These are phyloP conservation scores for Backusella morwellensis DNA, from an alignment of 192 early-diverging fungal species.

Conservation along the genomic window DNA sequence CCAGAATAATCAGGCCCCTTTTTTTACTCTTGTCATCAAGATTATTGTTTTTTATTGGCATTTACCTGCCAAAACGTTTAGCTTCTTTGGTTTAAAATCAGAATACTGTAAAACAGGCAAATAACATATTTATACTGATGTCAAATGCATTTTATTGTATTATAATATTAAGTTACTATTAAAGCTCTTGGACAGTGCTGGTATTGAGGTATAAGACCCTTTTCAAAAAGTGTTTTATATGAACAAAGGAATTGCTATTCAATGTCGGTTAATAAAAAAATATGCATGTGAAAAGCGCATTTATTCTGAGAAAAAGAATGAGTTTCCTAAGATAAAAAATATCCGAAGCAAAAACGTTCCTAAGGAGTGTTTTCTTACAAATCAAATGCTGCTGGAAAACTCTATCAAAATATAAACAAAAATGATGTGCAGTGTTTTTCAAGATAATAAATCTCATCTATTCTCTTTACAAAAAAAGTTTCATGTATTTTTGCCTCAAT, in stretches of 20 bases:
- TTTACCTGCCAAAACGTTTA: background rate
- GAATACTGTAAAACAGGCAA: background rate
- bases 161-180: background rate
- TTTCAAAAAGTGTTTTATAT: background rate
- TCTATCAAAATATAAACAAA: too few species aligned
- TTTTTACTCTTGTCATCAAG: background rate
- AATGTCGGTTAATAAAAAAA: background rate
- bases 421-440: too few species aligned
- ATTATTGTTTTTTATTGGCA: background rate
- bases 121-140: background rate
- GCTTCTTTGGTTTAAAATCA: background rate
- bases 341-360: background rate
- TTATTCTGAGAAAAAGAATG: background rate
- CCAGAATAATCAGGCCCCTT: background rate
- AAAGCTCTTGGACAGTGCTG: background rate
- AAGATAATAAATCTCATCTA: background rate
- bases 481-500: background rate
- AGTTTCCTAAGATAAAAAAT: too few species aligned
- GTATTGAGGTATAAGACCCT: background rate
- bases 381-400: too few species aligned
- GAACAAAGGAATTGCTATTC: background rate
- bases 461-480: background rate
- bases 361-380: background rate
- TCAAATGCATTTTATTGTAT: background rate
- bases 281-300: background rate